Percentiles rank a stretch among this genome's conserved stretches.
phyloP scores from a whole-genome alignment of 2,329 filamentous ascomycete species.

The Neofusicoccum sp. region DNA sequence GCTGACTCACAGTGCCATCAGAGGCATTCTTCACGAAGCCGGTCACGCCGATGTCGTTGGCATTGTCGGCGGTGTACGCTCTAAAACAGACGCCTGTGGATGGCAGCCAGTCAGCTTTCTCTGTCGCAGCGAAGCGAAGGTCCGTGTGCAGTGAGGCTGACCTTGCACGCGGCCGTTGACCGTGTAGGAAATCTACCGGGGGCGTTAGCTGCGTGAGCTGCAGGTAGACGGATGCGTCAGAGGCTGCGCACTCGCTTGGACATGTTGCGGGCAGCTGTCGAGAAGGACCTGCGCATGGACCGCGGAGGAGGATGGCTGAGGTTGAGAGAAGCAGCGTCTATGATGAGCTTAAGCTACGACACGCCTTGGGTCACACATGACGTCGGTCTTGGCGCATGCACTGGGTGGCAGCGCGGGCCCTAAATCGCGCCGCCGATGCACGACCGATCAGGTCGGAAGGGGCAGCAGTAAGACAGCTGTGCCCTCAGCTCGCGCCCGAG shows the following conservation, averaged over 20 bases:
- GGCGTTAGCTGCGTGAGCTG: neutral
- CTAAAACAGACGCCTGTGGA: conserved; percentile 52
- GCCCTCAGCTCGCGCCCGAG: neutral
- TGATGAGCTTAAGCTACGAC: neutral
- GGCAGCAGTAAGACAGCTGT: neutral
- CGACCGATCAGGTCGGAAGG: neutral
- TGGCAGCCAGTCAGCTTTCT: neutral
- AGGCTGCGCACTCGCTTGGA: conserved; percentile 13
- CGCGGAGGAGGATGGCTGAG: neutral
- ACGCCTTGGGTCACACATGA: neutral
- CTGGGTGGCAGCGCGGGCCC: neutral
- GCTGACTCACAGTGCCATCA: conserved; percentile 45
- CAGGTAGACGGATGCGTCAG: neutral
- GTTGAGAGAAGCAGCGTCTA: neutral
- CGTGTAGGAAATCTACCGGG: conserved; percentile 48
- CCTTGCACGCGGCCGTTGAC: conserved; percentile 52
- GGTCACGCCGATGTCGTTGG: conserved; percentile 47
- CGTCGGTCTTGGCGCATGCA: conserved; percentile 3
- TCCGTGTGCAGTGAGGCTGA: conserved; percentile 24
- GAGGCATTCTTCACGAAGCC: conserved; percentile 50
- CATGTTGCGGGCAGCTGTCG: conserved; percentile 11
- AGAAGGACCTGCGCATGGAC: conserved; percentile 10
- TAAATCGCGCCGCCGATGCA: neutral
- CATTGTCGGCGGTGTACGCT: conserved; percentile 47
- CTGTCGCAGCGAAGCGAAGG: neutral